Percentiles rank a stretch among this genome's conserved stretches.
phyloP scores from a whole-genome alignment of 2,329 filamentous ascomycete species.

The Alternaria hordeiaustralica region DNA sequence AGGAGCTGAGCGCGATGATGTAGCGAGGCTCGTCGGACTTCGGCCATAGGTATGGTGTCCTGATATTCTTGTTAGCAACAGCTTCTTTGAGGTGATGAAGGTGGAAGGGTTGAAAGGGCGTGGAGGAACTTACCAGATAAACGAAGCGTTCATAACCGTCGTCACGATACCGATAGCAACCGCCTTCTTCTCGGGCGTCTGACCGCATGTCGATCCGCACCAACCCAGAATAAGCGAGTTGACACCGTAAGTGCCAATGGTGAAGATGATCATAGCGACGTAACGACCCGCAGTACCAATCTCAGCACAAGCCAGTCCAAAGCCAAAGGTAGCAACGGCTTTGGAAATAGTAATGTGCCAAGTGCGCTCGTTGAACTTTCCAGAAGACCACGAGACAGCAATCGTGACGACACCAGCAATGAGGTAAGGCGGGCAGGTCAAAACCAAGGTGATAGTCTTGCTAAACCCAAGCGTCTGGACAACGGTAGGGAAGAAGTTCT shows the following conservation, averaged over 20 bases:
- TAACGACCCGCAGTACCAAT: constrained; percentile 47
- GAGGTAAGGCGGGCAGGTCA: constrained; percentile 50
- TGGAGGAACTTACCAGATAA: constrained; percentile 47
- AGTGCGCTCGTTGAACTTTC: constrained; percentile 49
- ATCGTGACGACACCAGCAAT: constrained; percentile 41
- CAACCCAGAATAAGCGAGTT: constrained; percentile 55
- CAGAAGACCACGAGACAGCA: constrained; percentile 44
- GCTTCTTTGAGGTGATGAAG: no score
- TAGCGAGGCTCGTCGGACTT: constrained; percentile 40
- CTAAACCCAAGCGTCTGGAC: constrained; percentile 59
- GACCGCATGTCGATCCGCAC: constrained; percentile 53
- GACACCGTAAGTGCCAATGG: constrained; percentile 45
- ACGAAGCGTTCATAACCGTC: constrained; percentile 51
- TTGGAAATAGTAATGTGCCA: constrained; percentile 52
- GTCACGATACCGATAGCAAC: constrained; percentile 55
- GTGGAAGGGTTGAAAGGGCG: no score
- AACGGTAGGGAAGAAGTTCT: constrained; percentile 57
- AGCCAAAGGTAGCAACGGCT: constrained; percentile 48
- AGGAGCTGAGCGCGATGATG: constrained; percentile 38
- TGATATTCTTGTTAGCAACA: constrained; percentile 12
- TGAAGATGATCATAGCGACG: constrained; percentile 42
- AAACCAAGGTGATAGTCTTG: constrained; percentile 57
- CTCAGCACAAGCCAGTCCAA: constrained; percentile 45
- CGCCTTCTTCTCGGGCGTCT: constrained; percentile 56
- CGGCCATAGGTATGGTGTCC: constrained; percentile 46